phyloP scores from a whole-genome alignment of 371 early-diverging fungal species.

The Mortierella sp. region DNA sequence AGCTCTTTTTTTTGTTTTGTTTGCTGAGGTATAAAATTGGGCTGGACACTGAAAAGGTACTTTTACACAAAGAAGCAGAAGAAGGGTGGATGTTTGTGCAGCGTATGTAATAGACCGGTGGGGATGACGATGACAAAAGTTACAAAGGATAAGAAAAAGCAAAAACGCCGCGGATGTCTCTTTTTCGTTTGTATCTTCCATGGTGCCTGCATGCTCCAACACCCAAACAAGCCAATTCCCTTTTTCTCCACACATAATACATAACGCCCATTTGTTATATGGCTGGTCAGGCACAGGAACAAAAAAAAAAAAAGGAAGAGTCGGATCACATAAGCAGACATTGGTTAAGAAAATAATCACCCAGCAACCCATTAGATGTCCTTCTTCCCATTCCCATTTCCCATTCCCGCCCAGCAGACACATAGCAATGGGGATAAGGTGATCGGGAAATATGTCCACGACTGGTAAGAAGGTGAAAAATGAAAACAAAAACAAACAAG shows the following conservation, averaged over 20 bases:
- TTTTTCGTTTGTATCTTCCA: background rate
- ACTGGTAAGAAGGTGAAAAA: background rate
- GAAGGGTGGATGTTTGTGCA: background rate
- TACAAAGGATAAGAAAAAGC: background rate
- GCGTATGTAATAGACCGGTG: background rate
- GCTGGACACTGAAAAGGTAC: background rate
- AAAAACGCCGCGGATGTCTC: constrained; percentile 5
- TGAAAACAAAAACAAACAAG: constrained; percentile 14
- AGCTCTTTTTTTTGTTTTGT: constrained; percentile 10
- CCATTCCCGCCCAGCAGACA: background rate
- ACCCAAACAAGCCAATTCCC: background rate
- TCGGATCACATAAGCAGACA: constrained; percentile 40
- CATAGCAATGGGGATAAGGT: background rate
- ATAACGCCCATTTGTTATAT: background rate
- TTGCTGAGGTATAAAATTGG: constrained; percentile 4
- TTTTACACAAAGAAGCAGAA: background rate
- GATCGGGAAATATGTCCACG: background rate
- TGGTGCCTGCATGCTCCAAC: background rate
- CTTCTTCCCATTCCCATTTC: background rate
- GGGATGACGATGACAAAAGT: background rate
- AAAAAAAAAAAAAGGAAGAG: background rate
- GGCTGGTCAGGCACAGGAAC: background rate
- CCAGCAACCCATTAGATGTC: background rate
- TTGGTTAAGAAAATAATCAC: background rate
- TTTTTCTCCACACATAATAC: background rate